Evolutionary conservation across 768 basidiomycete species (phyloP), one percentile per base, ranked within the genome.

Genomic region (Termitomyces sp.): DNA sequence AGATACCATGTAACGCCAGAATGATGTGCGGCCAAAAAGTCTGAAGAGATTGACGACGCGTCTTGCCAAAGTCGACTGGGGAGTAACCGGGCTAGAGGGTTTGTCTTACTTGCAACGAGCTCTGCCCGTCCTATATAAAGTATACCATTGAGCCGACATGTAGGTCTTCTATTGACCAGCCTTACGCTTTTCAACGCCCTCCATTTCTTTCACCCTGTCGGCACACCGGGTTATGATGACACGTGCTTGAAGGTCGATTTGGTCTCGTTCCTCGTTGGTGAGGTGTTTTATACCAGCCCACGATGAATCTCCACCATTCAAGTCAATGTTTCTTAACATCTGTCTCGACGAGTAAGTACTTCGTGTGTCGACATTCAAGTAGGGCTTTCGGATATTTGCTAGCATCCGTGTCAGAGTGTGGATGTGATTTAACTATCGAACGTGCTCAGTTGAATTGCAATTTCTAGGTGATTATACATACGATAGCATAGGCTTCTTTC

Each of bases 1-100:
- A 99, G 83, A 72, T 87, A 95, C 89, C 94, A 95, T 12, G 92
- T 91, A 62, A 99, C 83, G 65, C 89, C 84, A n/a, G 92, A 81
- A 65, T 92, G 92, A 69, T 99, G 97, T 4, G 93, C 92, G n/a
- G 92, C 87, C 62, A 90, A 79, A 65, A 90, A 86, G 54, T 90
- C 86, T 25, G 85, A 81, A 25, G 84, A 76, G 16, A 80, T 61
- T 21, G 78, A 72, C 29, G 80, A 74, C 55, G 73, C 74, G 67
- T 85, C 82, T 64, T 83, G 82, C 37, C 82, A 70, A 45, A 95
- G 76, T 50, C 89, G 82, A 31, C 84, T 75, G 34, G 91, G 90
- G 35, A 96, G 78, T 59, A 92, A 74, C 35, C 87, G 81, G 23
- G 85, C 72, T 35, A 92, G 71, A 6, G 87, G 83, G 65, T 86